Percentiles rank a stretch among this genome's conserved stretches.
Conservation (phyloP, 2,329 filamentous ascomycete species). For the Colletotrichum sojae region DNA sequence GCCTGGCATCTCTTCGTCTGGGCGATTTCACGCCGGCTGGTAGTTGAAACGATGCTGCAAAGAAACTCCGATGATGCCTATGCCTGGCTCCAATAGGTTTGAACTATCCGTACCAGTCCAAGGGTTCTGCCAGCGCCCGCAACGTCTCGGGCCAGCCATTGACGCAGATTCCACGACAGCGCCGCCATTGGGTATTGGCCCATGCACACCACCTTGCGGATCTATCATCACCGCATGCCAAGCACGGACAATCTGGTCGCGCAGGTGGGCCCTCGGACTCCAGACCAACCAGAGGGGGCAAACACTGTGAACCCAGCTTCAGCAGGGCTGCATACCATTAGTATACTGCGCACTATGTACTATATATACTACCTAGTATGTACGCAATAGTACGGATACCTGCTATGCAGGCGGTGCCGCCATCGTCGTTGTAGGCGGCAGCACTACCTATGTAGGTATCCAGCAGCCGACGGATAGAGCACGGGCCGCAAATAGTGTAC, state of each 20-base stretch:
- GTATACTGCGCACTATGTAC: too few relatives aligned
- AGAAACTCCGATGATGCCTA: too few relatives aligned
- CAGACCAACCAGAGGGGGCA: constrained; percentile 5
- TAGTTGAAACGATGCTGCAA: too few relatives aligned
- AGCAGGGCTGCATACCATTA: constrained; percentile 29
- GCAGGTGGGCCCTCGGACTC: constrained; percentile 16
- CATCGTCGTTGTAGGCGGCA: too few relatives aligned
- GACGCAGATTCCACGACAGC: background rate
- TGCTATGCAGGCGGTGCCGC: too few relatives aligned
- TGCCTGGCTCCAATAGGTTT: too few relatives aligned
- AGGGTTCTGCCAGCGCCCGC: background rate
- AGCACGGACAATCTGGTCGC: constrained; percentile 11
- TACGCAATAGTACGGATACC: too few relatives aligned
- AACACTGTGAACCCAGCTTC: constrained; percentile 2
- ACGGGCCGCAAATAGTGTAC: too few relatives aligned
- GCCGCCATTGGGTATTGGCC: background rate
- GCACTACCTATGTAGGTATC: too few relatives aligned
- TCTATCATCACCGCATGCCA: constrained; percentile 13
- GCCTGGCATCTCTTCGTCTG: background rate
- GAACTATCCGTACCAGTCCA: background rate
- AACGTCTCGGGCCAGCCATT: background rate
- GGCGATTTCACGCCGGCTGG: too few relatives aligned
- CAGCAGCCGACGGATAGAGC: too few relatives aligned
- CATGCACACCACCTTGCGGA: constrained; percentile 5
- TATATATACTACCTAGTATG: too few relatives aligned